Base-by-base conservation (phyloP, 345 rosid species). In the Dipteronia dyeriana region DNA sequence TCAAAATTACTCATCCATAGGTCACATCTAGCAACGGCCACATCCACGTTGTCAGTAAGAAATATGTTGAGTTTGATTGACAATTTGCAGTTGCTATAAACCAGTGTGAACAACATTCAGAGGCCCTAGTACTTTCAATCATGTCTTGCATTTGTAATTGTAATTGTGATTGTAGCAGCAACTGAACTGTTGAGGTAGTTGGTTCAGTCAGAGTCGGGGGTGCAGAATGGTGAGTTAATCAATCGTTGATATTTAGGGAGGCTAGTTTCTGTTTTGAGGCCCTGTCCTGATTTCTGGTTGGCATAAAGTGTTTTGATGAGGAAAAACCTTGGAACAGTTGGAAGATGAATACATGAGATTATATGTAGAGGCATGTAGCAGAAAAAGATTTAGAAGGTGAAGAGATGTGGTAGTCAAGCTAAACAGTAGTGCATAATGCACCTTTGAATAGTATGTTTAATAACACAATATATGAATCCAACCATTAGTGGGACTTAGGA, bases 51-150 rank as follows among this genome's bases (percentile, higher is more conserved):
- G 63, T 51, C 80, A 57, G 56, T 71, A n/a, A 60, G 62, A 57
- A 20, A 72, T 57, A 51, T 34, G 25, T 61, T 45, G 79, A 25
- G 68, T 51, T 77, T 70, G 70, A 45, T 75, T 71, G 78, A 82
- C 57, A 73, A 47, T 54, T 74, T 66, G 70, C 49, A 62, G 4
- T 72, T 76, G 34, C 77, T 76, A 60, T 80, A 62, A 22, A 59
- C 26, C 71, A 26, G 70, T 10, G 17, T 64, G 70, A 49, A 31
- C 20, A 64, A 49, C 47, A 65, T 75, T 51, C 34, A 49, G 20
- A 8, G 31, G 45, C 10, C 39, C 29, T 63, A 47, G n/a, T 63
- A 23, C 61, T 63, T 47, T 49, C 45, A 74, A 45, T n/a, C 17
- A 5, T 74, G 61, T 63, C 77, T 45, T 47, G 61, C 31, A 45